A percentile compares a stretch with the other conserved stretches of the same genome.
Conservation (phyloP, 1,139 yeast genomes). For the Candida neerlandica region DNA sequence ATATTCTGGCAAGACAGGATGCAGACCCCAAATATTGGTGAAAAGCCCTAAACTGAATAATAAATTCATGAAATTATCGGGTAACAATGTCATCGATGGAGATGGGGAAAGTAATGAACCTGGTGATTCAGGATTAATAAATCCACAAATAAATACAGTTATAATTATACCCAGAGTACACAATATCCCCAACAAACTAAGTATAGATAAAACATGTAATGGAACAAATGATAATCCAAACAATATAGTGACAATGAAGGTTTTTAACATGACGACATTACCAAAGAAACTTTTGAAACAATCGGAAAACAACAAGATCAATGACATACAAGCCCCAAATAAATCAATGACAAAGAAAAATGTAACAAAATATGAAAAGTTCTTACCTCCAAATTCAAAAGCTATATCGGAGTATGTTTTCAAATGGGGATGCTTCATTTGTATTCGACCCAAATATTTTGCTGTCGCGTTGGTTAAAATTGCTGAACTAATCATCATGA, state of each 20-base stretch:
- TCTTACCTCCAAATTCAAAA: slow-evolving; percentile 42
- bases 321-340: slow-evolving; percentile 74
- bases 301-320: slow-evolving; percentile 81
- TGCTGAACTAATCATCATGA: slow-evolving; percentile 59
- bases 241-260: slow-evolving; percentile 46
- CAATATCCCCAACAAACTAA: slow-evolving; percentile 74
- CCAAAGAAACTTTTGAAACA: slow-evolving; percentile 73
- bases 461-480: slow-evolving; percentile 71
- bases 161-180: slow-evolving; percentile 67
- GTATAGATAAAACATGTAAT: slow-evolving; percentile 66
- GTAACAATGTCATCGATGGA: slow-evolving; percentile 53
- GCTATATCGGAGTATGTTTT: slow-evolving; percentile 52
- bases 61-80: slow-evolving; percentile 40
- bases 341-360: slow-evolving; percentile 74
- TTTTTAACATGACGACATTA: slow-evolving; percentile 51
- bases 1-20: slow-evolving; percentile 81
- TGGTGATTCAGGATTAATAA: slow-evolving; percentile 54
- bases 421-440: slow-evolving; percentile 30
- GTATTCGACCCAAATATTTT: slow-evolving; percentile 39
- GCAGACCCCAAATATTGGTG: slow-evolving; percentile 92
- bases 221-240: slow-evolving; percentile 74
- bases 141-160: slow-evolving; percentile 64
- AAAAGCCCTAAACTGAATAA: slow-evolving; percentile 71
- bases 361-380: slow-evolving; percentile 63
- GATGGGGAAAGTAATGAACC: slow-evolving; percentile 69